Evolutionary conservation across 768 basidiomycete genomes (phyloP).

Genomic region (Suillus paluster): DNA sequence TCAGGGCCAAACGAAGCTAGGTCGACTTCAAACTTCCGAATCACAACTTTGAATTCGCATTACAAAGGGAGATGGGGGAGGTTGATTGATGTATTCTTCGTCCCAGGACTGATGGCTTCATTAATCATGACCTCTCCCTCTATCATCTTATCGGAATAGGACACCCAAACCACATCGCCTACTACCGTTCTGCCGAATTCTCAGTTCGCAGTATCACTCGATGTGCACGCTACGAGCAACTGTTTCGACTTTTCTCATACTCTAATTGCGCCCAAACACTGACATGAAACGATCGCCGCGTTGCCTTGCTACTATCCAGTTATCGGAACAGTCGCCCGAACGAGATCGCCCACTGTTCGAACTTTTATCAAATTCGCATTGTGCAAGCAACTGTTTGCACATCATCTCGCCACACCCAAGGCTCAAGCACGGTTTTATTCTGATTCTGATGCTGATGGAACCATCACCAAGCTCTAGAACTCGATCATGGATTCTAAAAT

Average conservation of each 20-base stretch:
- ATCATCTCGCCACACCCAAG: background rate
- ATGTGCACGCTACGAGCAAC: background rate
- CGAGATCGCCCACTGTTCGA: background rate
- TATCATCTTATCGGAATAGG: background rate
- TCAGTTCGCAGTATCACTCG: background rate
- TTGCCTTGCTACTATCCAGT: background rate
- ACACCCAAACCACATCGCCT: too few species aligned
- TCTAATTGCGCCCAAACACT: background rate
- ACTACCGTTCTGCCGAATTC: background rate
- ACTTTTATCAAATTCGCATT: too few species aligned
- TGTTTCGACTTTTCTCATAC: background rate
- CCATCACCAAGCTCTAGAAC: background rate
- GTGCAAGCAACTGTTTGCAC: background rate
- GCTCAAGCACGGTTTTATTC: background rate
- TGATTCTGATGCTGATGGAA: background rate
- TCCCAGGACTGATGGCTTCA: too few species aligned
- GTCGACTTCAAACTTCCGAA: too few species aligned
- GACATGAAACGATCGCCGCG: too few species aligned
- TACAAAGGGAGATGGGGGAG: background rate
- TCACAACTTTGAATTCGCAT: too few species aligned
- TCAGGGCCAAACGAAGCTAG: background rate
- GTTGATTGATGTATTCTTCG: background rate
- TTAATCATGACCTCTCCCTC: background rate
- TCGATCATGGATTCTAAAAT: background rate
- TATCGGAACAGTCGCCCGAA: too few species aligned